Base-by-base conservation (phyloP, 164 flowering plant genomes). In the Stephania cephalantha region DNA sequence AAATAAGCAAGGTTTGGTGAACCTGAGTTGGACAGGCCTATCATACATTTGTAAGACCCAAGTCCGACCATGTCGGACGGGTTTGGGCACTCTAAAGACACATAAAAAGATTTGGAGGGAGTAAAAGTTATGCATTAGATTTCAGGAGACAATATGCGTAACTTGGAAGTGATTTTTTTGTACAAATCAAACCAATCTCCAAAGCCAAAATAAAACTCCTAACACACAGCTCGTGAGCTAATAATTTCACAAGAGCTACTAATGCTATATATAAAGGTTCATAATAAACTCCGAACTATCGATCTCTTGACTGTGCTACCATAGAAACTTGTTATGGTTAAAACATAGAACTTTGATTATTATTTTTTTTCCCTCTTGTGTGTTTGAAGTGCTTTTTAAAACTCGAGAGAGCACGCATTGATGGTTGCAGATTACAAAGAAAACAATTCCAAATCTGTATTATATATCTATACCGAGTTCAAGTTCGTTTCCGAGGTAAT, bases 401-500 rank as follows among this genome's bases (percentile, higher is more conserved):
- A 15, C 64, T n/a, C n/a, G n/a, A n/a, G n/a, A n/a, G n/a, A 58
- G n/a, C 7, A 15, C 13, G 17, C 5, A 6, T 58, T 58, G 64
- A 58, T 6, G n/a, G 42, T 35, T 35, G 20, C n/a, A 18, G 64
- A 58, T 58, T 58, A 12, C 18, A 15, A 58, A 12, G 64, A 58
- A n/a, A 58, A 18, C 20, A 15, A 6, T n/a, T 1, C 64, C 20
- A 18, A 58, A 18, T 18, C 20, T 12, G 63, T 58, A 58, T 58
- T 58, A 58, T 58, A 58, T 58, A 58, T 58, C 42, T 68, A 68
- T 68, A 35, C 42, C 22, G 67, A 25, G 55, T 3, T 76, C 22
- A 46, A 25, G 55, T 3, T 76, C 58, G 77, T 48, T 30, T 44
- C 25, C 9, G 45, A 3, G 63, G 73, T 70, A 44, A 79, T 50